These are phyloP conservation scores for Teratosphaeriaceae sp. DNA, from an alignment of 2,329 filamentous ascomycete genomes.

Conservation along the genomic window DNA sequence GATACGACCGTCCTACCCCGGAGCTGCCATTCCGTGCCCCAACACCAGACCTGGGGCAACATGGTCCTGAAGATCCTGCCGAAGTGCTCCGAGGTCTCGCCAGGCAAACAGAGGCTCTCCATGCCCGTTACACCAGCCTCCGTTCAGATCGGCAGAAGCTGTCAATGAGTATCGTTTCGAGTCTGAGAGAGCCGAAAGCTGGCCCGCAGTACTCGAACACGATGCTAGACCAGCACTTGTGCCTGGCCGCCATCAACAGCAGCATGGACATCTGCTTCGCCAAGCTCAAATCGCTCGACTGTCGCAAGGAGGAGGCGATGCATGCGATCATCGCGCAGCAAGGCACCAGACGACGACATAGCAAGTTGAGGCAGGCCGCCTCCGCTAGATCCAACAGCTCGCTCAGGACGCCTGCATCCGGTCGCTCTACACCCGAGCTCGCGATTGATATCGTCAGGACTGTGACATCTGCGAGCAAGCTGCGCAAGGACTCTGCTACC, in stretches of 20 bases:
- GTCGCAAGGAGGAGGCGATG: slow-evolving; percentile 24
- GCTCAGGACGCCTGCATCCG: background rate
- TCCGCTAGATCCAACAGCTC: slow-evolving; percentile 1
- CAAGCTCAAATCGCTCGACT: slow-evolving; percentile 27
- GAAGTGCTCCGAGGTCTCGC: slow-evolving; percentile 13
- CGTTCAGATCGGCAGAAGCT: slow-evolving; percentile 25
- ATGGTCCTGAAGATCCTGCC: slow-evolving; percentile 5
- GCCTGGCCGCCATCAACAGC: slow-evolving; percentile 23
- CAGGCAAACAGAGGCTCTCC: slow-evolving; percentile 22
- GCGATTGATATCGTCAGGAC: background rate
- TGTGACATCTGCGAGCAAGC: background rate
- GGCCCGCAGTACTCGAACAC: slow-evolving; percentile 21
- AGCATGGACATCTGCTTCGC: slow-evolving; percentile 30
- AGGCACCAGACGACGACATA: background rate
- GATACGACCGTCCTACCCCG: slow-evolving; percentile 6
- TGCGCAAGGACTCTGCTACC: background rate
- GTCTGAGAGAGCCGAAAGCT: slow-evolving; percentile 17
- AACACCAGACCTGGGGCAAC: background rate
- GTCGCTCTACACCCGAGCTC: slow-evolving; percentile 3
- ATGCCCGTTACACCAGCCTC: slow-evolving; percentile 22
- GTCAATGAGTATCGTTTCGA: slow-evolving; percentile 18
- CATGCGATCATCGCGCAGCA: slow-evolving; percentile 14
- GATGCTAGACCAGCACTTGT: slow-evolving; percentile 26
- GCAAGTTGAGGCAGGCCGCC: background rate
- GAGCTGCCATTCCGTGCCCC: slow-evolving; percentile 7